These are phyloP conservation scores for Keithomyces neogunnii DNA, from an alignment of 2,329 filamentous ascomycete genomes.

Conservation along the genomic window DNA sequence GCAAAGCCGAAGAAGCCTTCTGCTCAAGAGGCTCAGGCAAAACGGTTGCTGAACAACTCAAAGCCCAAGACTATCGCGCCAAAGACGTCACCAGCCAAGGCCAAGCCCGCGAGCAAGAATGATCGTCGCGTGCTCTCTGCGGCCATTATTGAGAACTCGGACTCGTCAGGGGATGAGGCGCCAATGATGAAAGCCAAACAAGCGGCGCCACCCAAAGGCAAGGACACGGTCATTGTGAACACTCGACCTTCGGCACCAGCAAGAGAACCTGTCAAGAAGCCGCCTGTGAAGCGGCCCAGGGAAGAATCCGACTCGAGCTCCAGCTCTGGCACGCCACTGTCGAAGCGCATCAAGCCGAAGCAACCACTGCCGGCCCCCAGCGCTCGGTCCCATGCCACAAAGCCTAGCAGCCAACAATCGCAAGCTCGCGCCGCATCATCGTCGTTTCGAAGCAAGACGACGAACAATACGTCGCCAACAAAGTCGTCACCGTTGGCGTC, in stretches of 20 bases:
- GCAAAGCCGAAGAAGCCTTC: constrained; percentile 48
- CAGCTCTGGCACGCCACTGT: constrained; percentile 49
- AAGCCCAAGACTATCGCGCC: constrained; percentile 23
- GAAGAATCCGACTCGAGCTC: constrained; percentile 49
- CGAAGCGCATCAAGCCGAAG: constrained; percentile 48
- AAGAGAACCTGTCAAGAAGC: constrained; percentile 24
- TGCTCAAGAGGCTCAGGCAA: constrained; percentile 46
- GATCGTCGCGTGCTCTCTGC: constrained; percentile 42
- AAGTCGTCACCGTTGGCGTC: constrained; percentile 60
- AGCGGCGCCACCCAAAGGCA: constrained; percentile 18
- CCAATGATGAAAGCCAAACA: constrained; percentile 21
- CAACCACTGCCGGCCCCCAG: constrained; percentile 24
- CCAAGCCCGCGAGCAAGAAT: constrained; percentile 23
- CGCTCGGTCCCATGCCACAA: constrained; percentile 38
- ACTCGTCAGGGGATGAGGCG: constrained; percentile 43
- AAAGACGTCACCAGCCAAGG: constrained; percentile 34
- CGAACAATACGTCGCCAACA: constrained; percentile 47
- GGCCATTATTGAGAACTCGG: constrained; percentile 48
- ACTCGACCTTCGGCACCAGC: constrained; percentile 22
- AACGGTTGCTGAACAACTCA: constrained; percentile 37
- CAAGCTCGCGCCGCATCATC: constrained; percentile 29
- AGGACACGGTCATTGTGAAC: constrained; percentile 23
- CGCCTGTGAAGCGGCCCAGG: constrained; percentile 41
- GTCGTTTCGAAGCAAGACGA: constrained; percentile 30
- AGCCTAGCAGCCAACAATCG: constrained; percentile 34